phyloP scores from a whole-genome alignment of 2,329 filamentous ascomycete species.

The Penicillium sp. region DNA sequence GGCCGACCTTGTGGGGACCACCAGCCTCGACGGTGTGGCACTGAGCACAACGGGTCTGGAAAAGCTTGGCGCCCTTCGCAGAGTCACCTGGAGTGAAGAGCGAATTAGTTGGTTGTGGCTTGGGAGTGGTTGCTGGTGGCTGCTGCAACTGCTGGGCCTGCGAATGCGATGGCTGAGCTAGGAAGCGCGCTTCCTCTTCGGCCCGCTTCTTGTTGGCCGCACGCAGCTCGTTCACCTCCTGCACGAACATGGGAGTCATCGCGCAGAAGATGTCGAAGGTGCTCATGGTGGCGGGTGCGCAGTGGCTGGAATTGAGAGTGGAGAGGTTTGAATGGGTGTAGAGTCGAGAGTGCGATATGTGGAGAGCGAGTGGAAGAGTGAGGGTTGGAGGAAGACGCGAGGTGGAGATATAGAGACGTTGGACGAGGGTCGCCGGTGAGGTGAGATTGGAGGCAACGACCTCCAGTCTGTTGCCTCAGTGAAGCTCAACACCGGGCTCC shows the following conservation, averaged over 20 bases:
- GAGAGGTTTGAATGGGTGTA: not conserved
- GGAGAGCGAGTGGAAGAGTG: not conserved
- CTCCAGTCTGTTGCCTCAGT: not conserved
- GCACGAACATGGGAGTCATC: constrained; percentile 14
- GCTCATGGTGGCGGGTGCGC: constrained; percentile 29
- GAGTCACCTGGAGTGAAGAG: constrained; percentile 70
- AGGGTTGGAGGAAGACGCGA: not conserved
- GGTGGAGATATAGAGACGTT: not conserved
- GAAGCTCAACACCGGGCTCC: not conserved
- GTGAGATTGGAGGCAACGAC: not conserved
- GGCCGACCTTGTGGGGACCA: constrained; percentile 97
- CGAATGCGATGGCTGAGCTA: not conserved
- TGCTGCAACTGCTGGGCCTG: not conserved
- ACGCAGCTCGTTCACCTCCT: constrained; percentile 32
- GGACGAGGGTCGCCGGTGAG: constrained; percentile 5
- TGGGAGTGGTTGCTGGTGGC: not conserved
- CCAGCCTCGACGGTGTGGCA: constrained; percentile 94
- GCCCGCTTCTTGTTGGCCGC: constrained; percentile 24
- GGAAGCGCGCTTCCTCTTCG: not conserved
- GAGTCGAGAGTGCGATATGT: not conserved
- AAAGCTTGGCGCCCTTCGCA: constrained; percentile 97
- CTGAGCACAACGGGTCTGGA: constrained; percentile 97
- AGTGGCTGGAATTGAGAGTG: not conserved
- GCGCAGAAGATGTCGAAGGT: constrained; percentile 34
- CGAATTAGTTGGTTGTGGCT: constrained; percentile 35